These are phyloP conservation scores for Ascochyta viciae-villosae DNA, from an alignment of 2,329 filamentous ascomycete species.

Conservation along the genomic window DNA sequence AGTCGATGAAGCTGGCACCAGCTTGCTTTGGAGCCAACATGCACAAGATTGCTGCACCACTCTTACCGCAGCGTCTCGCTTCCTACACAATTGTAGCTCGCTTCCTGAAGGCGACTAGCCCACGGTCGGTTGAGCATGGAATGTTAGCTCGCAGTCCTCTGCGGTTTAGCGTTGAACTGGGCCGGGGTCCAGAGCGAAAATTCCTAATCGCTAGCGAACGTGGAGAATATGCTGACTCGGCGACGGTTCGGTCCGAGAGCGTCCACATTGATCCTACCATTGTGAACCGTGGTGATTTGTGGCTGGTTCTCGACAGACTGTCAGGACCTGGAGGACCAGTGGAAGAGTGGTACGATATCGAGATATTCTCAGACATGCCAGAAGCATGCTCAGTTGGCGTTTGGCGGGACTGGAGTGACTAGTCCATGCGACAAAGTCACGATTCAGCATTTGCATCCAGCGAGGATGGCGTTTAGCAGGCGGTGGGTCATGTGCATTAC, in stretches of 20 bases:
- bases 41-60: slow-evolving; percentile 61
- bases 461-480: slow-evolving; percentile 14
- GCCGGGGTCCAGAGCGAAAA: slow-evolving; percentile 71
- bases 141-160: slow-evolving; percentile 59
- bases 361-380: slow-evolving; percentile 55
- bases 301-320: slow-evolving; percentile 83
- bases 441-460: slow-evolving; percentile 14
- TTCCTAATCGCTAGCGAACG: slow-evolving; percentile 71
- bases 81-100: slow-evolving; percentile 65
- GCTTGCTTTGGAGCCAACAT: slow-evolving; percentile 59
- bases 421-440: slow-evolving; percentile 18
- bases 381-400: slow-evolving; percentile 54
- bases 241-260: slow-evolving; percentile 71
- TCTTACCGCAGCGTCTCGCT: slow-evolving; percentile 64
- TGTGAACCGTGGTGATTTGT: slow-evolving; percentile 65
- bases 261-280: slow-evolving; percentile 75
- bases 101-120: slow-evolving; percentile 46
- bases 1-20: slow-evolving; percentile 66
- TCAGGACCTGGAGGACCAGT: slow-evolving; percentile 60
- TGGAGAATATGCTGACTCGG: slow-evolving; percentile 77
- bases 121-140: slow-evolving; percentile 35
- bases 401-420: slow-evolving; percentile 55
- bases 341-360: slow-evolving; percentile 60
- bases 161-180: slow-evolving; percentile 75
- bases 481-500: slow-evolving; percentile 15